Base-by-base conservation (phyloP, 495 filamentous ascomycete species). In the Penicillium ucsense region DNA sequence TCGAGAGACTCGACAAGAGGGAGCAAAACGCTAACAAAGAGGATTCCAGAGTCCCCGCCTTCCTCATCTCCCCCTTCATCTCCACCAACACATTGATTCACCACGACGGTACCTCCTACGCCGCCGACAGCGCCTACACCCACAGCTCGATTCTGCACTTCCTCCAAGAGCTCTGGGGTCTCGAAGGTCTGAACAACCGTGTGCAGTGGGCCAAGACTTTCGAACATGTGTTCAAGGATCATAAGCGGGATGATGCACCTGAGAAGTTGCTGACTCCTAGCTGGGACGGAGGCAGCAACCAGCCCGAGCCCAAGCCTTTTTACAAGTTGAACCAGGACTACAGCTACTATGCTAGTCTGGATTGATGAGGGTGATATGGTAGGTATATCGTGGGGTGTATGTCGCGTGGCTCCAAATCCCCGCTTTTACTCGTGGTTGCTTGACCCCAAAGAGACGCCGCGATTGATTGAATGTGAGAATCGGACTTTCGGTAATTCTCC, bases 41-140 rank as follows among this genome's bases (percentile, higher is more conserved):
- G 4, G n/a, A 20, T 20, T 20, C 10, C 40, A 67, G 62, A 33
- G 64, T 74, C 27, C 70, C 72, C 3, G 69, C 71, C 3, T 61
- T 74, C 45, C 50, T 73, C 0, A 71, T 74, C 52, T 73, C 68
- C 6, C 71, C 70, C 5, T 74, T 56, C 50, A 56, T 73, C 12
- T 43, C 55, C 28, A 60, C 65, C 6, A 72, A 69, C 51, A 50
- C 50, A 34, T 56, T 68, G 36, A 64, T 76, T 46, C 64, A 64
- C 44, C 59, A 69, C 47, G 49, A 70, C 44, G 65, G 73, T 6
- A 64, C 65, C 29, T 54, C 49, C 35, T 66, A 71, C 47, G 61
- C 62, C 38, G 50, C 62, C 3, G 61, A 76, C 48, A 59, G 66
- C 4, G 62, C 64, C 29, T 75, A 74, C 57, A 66, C 70, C 4